A percentile compares a stretch with the other conserved stretches of the same genome.
These are phyloP conservation scores for Coemansia sp. DNA, from an alignment of 192 early-diverging fungal genomes.

Conservation along the genomic window DNA sequence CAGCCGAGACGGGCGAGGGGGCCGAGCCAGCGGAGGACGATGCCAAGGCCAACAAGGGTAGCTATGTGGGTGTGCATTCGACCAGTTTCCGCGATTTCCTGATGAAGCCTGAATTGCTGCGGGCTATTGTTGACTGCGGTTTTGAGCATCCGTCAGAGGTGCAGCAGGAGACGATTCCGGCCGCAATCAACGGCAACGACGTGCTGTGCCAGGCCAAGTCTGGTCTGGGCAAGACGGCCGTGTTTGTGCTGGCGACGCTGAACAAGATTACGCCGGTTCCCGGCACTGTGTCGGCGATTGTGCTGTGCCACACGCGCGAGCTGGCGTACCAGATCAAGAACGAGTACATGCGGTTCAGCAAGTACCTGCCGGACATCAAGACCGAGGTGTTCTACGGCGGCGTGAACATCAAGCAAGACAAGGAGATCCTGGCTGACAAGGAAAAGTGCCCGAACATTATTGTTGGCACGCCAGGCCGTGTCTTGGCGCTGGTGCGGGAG, in stretches of 20 bases:
- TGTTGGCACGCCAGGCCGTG: slow-evolving; percentile 96
- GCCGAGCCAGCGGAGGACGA: slow-evolving; percentile 44
- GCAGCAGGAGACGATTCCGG: slow-evolving; percentile 98
- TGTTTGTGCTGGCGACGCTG: slow-evolving; percentile 93
- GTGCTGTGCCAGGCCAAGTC: slow-evolving; percentile 98
- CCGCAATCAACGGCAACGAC: slow-evolving; percentile 95
- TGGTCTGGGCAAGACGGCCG: slow-evolving; percentile 99
- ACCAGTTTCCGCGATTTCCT: slow-evolving; percentile 98
- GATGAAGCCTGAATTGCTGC: slow-evolving; percentile 92
- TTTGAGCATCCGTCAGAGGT: slow-evolving; percentile 99
- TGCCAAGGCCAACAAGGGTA: slow-evolving; percentile 92
- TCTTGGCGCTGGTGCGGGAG: slow-evolving; percentile 83
- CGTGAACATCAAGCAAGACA: slow-evolving; percentile 70
- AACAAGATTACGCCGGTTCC: slow-evolving; percentile 87
- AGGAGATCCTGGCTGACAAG: slow-evolving; percentile 75
- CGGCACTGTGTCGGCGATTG: slow-evolving; percentile 82
- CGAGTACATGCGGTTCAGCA: slow-evolving; percentile 94
- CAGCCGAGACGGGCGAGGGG: slow-evolving; percentile 26
- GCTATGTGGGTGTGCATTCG: slow-evolving; percentile 97
- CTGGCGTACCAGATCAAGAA: slow-evolving; percentile 98
- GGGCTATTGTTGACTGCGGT: slow-evolving; percentile 97
- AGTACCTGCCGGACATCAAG: slow-evolving; percentile 91
- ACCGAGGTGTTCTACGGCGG: slow-evolving; percentile 96
- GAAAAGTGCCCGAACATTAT: slow-evolving; percentile 93
- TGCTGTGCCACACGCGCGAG: slow-evolving; percentile 98